These are phyloP conservation scores for Eutrema heterophyllum DNA, from an alignment of 345 rosid species.

Conservation along the genomic window DNA sequence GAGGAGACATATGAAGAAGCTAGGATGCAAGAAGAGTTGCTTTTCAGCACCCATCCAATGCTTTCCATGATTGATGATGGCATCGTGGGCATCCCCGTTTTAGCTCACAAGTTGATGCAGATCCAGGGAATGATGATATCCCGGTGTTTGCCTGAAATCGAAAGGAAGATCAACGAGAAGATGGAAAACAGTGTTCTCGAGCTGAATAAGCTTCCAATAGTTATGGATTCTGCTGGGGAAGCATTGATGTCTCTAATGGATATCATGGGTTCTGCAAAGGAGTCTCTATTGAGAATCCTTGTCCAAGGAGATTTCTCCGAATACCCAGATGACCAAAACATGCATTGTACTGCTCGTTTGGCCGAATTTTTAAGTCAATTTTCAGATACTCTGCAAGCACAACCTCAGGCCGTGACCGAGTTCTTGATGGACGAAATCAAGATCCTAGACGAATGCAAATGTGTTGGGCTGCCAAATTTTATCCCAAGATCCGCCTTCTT, in stretches of 20 bases:
- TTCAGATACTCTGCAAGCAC: not conserved
- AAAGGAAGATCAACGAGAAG: constrained; percentile 30
- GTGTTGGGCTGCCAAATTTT: not conserved
- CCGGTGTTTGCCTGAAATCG: constrained; percentile 32
- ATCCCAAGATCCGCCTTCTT: not conserved
- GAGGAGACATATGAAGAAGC: constrained; percentile 37
- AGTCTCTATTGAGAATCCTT: constrained; percentile 36
- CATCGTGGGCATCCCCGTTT: constrained; percentile 34
- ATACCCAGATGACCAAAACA: constrained; percentile 19
- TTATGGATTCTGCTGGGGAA: constrained; percentile 16
- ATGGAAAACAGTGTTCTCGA: constrained; percentile 39
- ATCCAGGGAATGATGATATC: constrained; percentile 31
- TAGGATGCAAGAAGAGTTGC: constrained; percentile 7
- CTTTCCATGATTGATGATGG: constrained; percentile 29
- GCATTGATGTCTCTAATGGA: constrained; percentile 37
- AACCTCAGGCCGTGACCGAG: not conserved
- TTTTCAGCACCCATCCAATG: constrained; percentile 26
- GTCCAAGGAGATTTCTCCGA: constrained; percentile 40
- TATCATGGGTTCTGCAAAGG: constrained; percentile 37
- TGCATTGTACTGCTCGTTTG: constrained; percentile 14
- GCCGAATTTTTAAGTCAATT: not conserved
- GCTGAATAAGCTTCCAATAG: constrained; percentile 35
- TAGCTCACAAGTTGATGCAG: constrained; percentile 30
- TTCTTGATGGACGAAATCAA: constrained; percentile 18
- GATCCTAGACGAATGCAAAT: not conserved